Evolutionary conservation across 768 basidiomycete species (phyloP), one percentile per base, ranked within the genome.

Genomic region (Fomitopsis pulvina): DNA sequence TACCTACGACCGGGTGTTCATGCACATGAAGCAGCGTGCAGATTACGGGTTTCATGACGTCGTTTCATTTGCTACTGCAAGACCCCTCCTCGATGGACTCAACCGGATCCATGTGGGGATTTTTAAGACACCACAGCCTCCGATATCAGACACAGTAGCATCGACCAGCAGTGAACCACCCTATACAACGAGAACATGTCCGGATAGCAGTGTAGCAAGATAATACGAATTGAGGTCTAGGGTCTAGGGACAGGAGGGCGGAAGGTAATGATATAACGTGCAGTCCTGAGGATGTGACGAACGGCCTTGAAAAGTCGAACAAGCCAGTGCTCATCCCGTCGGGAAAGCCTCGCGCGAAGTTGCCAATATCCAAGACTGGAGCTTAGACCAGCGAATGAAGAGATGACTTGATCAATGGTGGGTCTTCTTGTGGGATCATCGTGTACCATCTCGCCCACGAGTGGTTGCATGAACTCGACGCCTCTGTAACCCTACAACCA

Each of bases 391-490:
- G 46, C 38, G 29, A 61, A 61, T 1, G 45, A 49, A 8, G 10
- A 30, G 0, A 54, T 30, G 18, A 52, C 61, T 6, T 59, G 48
- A 16, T 48, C 41, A 8, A 57, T 56, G 3, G 56, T 53, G 6
- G 65, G 64, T 6, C 67, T 55, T 28, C 45, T 41, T 5, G 34
- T 43, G 0, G 67, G 67, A 38, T 62, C 55, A 0, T 48, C 47
- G 5, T 50, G 47, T 0, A 50, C 52, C 66, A 68, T 67, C 2
- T 50, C 45, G 5, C 37, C 34, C 4, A 67, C 45, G 8, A 68
- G 48, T 14, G 50, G 44, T n/a, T 45, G 26, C 54, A 65, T 37
- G 51, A 65, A 63, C 4, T 54, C 59, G 11, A 63, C 47, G 21
- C 53, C 52, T 26, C 41, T 18, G 32, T 50, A 56, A n/a, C n/a